Conservation (phyloP, 257 asterid species). For the Penstemon newberryi region DNA sequence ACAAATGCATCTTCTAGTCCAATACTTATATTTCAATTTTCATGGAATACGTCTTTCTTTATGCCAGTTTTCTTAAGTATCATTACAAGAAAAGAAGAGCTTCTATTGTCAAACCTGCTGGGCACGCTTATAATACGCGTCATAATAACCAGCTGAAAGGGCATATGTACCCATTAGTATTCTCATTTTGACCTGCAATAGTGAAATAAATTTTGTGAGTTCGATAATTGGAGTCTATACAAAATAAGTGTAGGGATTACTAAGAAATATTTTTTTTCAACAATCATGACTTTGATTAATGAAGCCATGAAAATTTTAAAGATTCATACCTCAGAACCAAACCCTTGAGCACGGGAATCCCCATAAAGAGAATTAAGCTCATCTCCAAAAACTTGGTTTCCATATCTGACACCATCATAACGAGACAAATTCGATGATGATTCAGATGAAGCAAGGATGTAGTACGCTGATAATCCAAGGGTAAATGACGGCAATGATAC, state of each 20-base stretch:
- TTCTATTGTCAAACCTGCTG: constrained; percentile 64
- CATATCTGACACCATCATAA: constrained; percentile 92
- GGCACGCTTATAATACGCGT: constrained; percentile 97
- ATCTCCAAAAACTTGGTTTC: constrained; percentile 74
- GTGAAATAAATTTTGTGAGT: constrained; percentile 8
- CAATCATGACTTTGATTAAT: neutral
- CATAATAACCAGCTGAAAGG: constrained; percentile 97
- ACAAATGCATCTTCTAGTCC: constrained; percentile 6
- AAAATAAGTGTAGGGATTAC: constrained; percentile 16
- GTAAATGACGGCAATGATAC: constrained; percentile 90
- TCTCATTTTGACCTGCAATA: constrained; percentile 86
- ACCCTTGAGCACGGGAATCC: constrained; percentile 86
- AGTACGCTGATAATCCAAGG: constrained; percentile 96
- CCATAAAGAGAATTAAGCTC: constrained; percentile 78
- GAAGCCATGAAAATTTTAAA: neutral
- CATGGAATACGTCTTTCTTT: neutral
- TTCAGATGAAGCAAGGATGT: constrained; percentile 91
- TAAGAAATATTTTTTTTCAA: neutral
- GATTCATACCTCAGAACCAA: constrained; percentile 85
- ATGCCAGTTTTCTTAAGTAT: constrained; percentile 14
- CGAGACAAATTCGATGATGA: constrained; percentile 98
- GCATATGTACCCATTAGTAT: constrained; percentile 98
- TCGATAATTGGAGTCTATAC: constrained; percentile 18
- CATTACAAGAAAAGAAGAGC: constrained; percentile 13
- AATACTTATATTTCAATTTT: neutral